These are phyloP conservation scores for Rhytidiadelphus loreus DNA, from an alignment of 225 moss, liverwort and hornwort genomes.

Conservation along the genomic window DNA sequence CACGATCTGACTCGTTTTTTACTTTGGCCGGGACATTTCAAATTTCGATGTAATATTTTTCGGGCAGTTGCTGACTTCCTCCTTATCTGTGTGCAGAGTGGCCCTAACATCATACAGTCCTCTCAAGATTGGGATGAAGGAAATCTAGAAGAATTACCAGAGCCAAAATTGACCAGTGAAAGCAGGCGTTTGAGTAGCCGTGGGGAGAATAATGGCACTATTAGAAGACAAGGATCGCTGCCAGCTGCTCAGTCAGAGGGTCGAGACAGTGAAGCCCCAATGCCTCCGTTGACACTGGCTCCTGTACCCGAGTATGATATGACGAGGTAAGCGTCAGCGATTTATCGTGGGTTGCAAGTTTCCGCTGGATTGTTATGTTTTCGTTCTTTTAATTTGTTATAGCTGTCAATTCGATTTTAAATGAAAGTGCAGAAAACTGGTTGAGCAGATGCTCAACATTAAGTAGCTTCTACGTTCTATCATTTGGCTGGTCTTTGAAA, in stretches of 20 bases:
- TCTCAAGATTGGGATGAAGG: conserved; percentile 41
- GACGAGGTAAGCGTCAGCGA: conserved; percentile 18
- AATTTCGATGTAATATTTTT: background rate
- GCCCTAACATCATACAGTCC: conserved; percentile 48
- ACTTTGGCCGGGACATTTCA: background rate
- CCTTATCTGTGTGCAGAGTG: conserved; percentile 36
- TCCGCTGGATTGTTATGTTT: background rate
- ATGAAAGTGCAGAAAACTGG: background rate
- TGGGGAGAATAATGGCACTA: conserved; percentile 7
- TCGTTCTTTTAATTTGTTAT: background rate
- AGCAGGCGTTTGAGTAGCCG: conserved; percentile 5
- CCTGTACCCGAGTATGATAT: conserved; percentile 45
- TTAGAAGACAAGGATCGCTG: conserved; percentile 25
- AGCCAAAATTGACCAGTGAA: conserved; percentile 12
- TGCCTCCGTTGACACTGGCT: conserved; percentile 60
- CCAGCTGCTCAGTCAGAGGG: conserved; percentile 38
- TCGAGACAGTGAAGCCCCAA: conserved; percentile 64
- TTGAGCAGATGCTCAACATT: background rate
- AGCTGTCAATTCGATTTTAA: background rate
- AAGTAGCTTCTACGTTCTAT: background rate
- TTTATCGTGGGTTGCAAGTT: background rate
- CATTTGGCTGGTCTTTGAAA: conserved; percentile 25
- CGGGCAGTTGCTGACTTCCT: background rate
- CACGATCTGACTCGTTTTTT: background rate
- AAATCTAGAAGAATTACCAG: conserved; percentile 5